These are phyloP conservation scores for Sisymbrium irio DNA, from an alignment of 345 rosid genomes.

Conservation along the genomic window DNA sequence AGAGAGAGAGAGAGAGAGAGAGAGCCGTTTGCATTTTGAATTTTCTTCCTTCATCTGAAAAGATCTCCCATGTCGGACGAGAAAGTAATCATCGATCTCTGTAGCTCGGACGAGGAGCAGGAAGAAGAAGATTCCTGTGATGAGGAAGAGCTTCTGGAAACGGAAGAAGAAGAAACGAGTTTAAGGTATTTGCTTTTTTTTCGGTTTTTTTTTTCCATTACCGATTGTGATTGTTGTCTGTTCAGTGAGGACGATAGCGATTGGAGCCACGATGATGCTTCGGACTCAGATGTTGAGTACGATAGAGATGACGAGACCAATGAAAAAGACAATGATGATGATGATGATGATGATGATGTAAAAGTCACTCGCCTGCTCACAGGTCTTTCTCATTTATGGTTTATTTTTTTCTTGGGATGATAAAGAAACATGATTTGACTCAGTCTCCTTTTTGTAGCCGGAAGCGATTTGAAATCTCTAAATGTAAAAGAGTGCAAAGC, in stretches of 20 bases:
- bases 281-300: slow-evolving; percentile 7
- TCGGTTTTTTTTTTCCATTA: no score
- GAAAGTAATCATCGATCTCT: slow-evolving; percentile 22
- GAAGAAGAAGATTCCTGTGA: slow-evolving; percentile 12
- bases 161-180: slow-evolving; percentile 21
- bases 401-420: no score
- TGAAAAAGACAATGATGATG: neutral
- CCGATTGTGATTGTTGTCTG: neutral
- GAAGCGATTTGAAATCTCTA: slow-evolving; percentile 37
- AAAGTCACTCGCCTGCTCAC: slow-evolving; percentile 41
- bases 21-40: slow-evolving; percentile 22
- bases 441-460: slow-evolving; percentile 28
- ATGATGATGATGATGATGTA: neutral
- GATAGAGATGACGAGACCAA: slow-evolving; percentile 13
- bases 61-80: neutral
- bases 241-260: slow-evolving; percentile 27
- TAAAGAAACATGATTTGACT: no score
- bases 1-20: neutral
- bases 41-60: neutral
- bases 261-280: slow-evolving; percentile 17
- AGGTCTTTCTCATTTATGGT: slow-evolving; percentile 33
- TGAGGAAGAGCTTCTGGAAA: neutral
- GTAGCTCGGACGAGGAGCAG: slow-evolving; percentile 35
- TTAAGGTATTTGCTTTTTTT: slow-evolving; percentile 17
- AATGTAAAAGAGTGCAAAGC: slow-evolving; percentile 48